Base-by-base conservation (phyloP, 208 protist species). In the Acanthamoeba healyi region DNA sequence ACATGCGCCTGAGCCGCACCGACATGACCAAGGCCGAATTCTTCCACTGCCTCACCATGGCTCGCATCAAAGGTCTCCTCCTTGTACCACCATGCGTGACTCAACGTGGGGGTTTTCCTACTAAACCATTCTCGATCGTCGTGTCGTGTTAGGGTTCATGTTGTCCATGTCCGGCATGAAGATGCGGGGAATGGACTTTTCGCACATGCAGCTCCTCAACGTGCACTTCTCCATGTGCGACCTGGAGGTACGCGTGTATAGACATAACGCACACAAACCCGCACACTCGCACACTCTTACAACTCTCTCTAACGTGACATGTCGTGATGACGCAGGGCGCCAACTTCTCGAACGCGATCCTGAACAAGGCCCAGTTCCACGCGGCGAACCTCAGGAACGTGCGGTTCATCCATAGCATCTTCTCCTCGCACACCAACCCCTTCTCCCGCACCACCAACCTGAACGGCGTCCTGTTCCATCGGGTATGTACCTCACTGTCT, bases 341-440 rank as follows among this genome's bases (percentile, higher is more conserved):
- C 46, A 49, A 90, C 54, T 90, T 90, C 26, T 90, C 82, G 22
- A 90, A 90, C 51, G 82, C 82, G 19, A 90, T 90, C 24, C 32
- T 90, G 19, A 90, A 90, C 82, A 90, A 90, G 82, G 82, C 82
- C 34, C 46, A 90, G 82, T 90, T 90, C 56, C 82, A 90, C 51
- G 82, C 82, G 2, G 82, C 82, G 32, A 90, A 90, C 36, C 56
- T 61, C 3, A 90, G 44, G 82, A 90, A 90, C 56, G 82, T 90
- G 29, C 44, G 82, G 12, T 90, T 90, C 82, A 70, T 90, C 24
- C 82, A 90, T 54, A 90, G 82, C 82, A 90, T 90, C 44, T 90
- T 90, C 82, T 90, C 82, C 3, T 90, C 82, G 24, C 82, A 90
- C 36, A 90, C 82, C 6, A 90, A 90, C 29, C 82, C 82, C 44